Evolutionary conservation across 441 rosid species (phyloP), one percentile per base, ranked within the genome.

Genomic region (Pelargonium australe): DNA sequence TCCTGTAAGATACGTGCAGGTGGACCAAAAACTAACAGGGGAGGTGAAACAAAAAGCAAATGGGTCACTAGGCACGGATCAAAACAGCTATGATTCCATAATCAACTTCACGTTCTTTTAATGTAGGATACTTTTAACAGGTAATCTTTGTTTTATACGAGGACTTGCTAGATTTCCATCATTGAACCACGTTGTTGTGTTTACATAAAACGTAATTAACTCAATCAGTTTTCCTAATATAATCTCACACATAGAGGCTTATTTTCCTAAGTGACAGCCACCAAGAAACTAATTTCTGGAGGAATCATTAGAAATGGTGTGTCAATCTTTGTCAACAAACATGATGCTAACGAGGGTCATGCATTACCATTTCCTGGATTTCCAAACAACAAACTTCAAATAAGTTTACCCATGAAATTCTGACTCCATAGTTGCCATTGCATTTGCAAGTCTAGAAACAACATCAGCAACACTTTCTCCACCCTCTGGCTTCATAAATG

Each of bases 391-490:
- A 66, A 53, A 69, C 17, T 40, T 67, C 5, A 34, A 17, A 31
- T 23, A 20, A 28, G 3, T 8, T 44, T 82, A 91, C 96, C 92
- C 84, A 69, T 87, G 82, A 81, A 77, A 91, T 62, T 89, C 88
- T 9, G 85, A 84, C 78, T 94, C 97, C 31, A 83, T 83, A 16
- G 71, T 69, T 12, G 66, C 72, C 75, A 94, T 65, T 57, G 91
- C 89, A 66, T 61, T 74, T 62, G 86, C 77, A 61, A 94, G 92
- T 77, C 97, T 83, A 65, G 85, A 78, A 41, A 84, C 95, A 58
- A 91, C 96, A 81, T 91, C 92, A 62, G 84, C 82, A 28, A 77
- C 99, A 76, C 96, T 91, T 82, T 91, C 99, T 67, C 99, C 99
- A 16, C 88, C 96, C 77, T 82, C 86, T 41, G 90, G 91, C 75